phyloP scores from a whole-genome alignment of 768 basidiomycete species.

The Tephrocybe sp. region DNA sequence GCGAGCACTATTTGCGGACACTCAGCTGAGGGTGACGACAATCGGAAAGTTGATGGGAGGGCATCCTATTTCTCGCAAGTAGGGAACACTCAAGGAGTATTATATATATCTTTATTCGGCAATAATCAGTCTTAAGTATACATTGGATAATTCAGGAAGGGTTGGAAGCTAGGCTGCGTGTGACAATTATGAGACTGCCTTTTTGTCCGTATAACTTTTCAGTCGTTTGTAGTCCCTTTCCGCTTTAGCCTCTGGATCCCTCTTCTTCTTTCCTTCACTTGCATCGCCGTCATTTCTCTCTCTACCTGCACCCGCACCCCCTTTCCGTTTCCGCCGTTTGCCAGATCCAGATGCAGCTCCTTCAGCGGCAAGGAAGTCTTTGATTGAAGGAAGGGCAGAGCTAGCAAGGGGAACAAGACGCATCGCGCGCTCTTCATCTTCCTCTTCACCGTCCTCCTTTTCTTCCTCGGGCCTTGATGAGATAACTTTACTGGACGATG shows the following conservation, averaged over 20 bases:
- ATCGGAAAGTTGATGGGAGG: constrained; percentile 71
- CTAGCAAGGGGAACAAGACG: constrained; percentile 74
- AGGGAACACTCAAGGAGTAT: background rate
- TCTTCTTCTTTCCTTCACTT: constrained; percentile 32
- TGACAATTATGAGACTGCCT: constrained; percentile 18
- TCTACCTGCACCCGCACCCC: constrained; percentile 30
- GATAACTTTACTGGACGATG: background rate
- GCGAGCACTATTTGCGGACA: constrained; percentile 85
- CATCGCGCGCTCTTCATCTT: constrained; percentile 41
- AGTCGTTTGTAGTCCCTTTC: constrained; percentile 57
- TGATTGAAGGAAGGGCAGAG: constrained; percentile 81
- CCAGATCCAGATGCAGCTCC: constrained; percentile 55
- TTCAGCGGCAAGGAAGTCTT: constrained; percentile 78
- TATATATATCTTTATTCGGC: background rate
- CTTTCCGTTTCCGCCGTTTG: constrained; percentile 65
- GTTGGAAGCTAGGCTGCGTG: background rate
- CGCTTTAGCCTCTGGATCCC: constrained; percentile 42
- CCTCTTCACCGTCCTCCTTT: constrained; percentile 33
- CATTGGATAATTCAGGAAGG: background rate
- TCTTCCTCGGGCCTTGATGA: constrained; percentile 25
- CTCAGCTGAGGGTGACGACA: constrained; percentile 72
- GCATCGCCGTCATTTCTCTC: constrained; percentile 43
- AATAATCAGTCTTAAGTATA: constrained; percentile 2
- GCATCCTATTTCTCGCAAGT: constrained; percentile 39
- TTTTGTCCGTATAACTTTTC: constrained; percentile 43